A percentile compares a stretch with the other conserved stretches of the same genome.
These are phyloP conservation scores for Podila horticola DNA, from an alignment of 192 early-diverging fungal genomes.

Conservation along the genomic window DNA sequence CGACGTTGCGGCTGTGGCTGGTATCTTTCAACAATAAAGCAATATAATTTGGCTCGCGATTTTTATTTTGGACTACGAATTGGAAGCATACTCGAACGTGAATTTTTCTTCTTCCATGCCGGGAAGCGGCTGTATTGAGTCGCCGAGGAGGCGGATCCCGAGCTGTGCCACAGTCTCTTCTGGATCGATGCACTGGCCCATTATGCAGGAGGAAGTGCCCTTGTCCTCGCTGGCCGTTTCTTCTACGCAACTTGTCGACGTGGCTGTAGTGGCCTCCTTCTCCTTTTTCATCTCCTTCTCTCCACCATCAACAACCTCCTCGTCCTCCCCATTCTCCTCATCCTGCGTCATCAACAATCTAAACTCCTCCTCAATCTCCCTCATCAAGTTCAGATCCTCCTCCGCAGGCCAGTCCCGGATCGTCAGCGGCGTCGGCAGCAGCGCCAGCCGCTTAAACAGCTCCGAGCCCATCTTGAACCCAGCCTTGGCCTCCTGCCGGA, in stretches of 20 bases:
- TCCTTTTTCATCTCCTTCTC: no score
- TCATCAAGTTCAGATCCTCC: slow-evolving; percentile 44
- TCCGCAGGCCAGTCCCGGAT: slow-evolving; percentile 51
- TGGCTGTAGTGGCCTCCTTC: no score
- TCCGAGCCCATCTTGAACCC: slow-evolving; percentile 46
- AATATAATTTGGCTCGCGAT: not conserved
- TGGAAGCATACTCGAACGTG: not conserved
- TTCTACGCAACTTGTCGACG: no score
- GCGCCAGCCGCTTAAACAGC: slow-evolving; percentile 36
- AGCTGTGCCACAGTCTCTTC: no score
- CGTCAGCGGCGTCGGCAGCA: slow-evolving; percentile 32
- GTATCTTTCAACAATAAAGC: not conserved
- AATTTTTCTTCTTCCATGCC: no score
- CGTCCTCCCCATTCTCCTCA: slow-evolving; percentile 4
- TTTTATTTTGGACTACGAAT: not conserved
- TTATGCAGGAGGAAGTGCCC: no score
- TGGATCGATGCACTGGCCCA: no score
- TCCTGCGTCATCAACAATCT: slow-evolving; percentile 36
- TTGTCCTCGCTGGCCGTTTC: no score
- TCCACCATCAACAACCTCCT: no score
- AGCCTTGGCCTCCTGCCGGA: slow-evolving; percentile 43
- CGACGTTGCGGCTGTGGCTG: slow-evolving; percentile 1
- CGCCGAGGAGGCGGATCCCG: no score
- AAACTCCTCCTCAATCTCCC: slow-evolving; percentile 46
- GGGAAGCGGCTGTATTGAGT: no score